Conservation (phyloP, 768 basidiomycete species). For the Ramaria rubella region DNA sequence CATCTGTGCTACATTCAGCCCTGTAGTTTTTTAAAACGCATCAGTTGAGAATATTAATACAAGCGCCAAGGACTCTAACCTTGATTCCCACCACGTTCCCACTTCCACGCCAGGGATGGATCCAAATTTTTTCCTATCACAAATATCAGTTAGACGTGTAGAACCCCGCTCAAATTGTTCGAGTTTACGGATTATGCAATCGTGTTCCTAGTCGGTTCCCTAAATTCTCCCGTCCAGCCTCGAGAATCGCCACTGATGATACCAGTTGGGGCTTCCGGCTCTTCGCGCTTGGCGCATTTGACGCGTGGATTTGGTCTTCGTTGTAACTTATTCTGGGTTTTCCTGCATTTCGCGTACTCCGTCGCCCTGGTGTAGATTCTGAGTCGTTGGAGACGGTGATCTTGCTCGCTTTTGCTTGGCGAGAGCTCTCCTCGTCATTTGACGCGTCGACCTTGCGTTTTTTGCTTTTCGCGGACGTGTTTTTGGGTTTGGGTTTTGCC, state of each 20-base stretch:
- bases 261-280: conserved; percentile 9
- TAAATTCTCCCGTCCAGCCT: conserved; percentile 4
- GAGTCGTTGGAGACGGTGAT: conserved; percentile 11
- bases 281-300: conserved; percentile 8
- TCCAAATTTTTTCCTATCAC: conserved; percentile 66
- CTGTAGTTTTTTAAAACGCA: conserved; percentile 24
- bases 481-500: conserved; percentile 28
- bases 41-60: neutral
- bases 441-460: conserved; percentile 35
- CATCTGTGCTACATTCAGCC: conserved; percentile 62
- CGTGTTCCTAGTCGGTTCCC: conserved; percentile 21
- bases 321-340: conserved; percentile 48
- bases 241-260: neutral
- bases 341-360: conserved; percentile 61
- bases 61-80: conserved; percentile 32
- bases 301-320: conserved; percentile 29
- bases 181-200: conserved; percentile 23
- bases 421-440: conserved; percentile 13
- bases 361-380: conserved; percentile 35
- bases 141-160: neutral
- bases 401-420: conserved; percentile 17
- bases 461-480: conserved; percentile 24
- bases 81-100: conserved; percentile 77
- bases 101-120: conserved; percentile 71
- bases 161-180: neutral